These are phyloP conservation scores for Lactarius quietus DNA, from an alignment of 768 basidiomycete genomes.

Conservation along the genomic window DNA sequence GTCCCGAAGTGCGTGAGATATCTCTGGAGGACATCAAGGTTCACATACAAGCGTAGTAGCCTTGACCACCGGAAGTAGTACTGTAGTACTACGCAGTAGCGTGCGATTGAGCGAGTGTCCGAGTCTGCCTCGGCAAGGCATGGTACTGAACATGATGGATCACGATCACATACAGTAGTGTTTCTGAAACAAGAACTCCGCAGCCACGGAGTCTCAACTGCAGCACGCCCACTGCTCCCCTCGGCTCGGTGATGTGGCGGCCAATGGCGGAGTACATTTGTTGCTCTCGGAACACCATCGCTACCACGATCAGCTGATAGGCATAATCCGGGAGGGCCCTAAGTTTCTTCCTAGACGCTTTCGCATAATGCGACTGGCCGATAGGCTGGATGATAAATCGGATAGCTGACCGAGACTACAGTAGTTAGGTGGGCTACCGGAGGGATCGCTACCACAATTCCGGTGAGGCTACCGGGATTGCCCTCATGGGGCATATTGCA, in stretches of 20 bases:
- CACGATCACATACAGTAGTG: neutral
- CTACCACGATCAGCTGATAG: neutral
- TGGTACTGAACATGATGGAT: neutral
- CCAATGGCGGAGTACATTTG: neutral
- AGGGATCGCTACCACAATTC: neutral
- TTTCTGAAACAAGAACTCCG: neutral
- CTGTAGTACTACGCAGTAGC: neutral
- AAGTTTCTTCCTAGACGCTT: neutral
- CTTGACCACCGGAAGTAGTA: neutral
- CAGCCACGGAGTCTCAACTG: neutral
- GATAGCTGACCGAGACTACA: too few species aligned
- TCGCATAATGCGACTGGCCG: neutral
- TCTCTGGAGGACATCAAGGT: neutral
- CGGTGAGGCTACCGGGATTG: neutral
- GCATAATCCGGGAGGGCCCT: neutral
- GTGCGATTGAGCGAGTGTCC: neutral
- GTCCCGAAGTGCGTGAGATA: neutral
- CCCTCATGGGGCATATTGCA: neutral
- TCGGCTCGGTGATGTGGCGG: neutral
- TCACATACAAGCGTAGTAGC: neutral
- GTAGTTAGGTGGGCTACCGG: too few species aligned
- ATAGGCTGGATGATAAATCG: neutral
- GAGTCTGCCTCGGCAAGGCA: neutral
- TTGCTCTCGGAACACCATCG: neutral
- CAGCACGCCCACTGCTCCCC: neutral